Percentiles rank a stretch among this genome's conserved stretches.
Evolutionary conservation across 805 yeast genomes (phyloP).

Genomic region (Wickerhamiella kazuoi): DNA sequence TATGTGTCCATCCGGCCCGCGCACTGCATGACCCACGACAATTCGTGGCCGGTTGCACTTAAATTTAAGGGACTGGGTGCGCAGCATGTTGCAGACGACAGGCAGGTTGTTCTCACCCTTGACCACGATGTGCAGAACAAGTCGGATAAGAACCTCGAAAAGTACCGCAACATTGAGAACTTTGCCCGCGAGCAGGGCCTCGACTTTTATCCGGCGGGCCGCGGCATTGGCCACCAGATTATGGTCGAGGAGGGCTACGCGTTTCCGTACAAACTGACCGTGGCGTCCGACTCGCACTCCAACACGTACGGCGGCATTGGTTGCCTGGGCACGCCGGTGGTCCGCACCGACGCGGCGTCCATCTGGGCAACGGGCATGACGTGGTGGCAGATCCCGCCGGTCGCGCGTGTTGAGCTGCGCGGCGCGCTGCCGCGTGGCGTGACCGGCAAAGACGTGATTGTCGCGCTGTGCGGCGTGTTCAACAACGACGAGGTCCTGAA

Average conservation of each 20-base stretch:
- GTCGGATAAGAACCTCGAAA: conserved; percentile 69
- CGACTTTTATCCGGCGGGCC: conserved; percentile 95
- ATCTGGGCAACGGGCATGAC: conserved; percentile 99
- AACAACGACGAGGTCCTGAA: conserved; percentile 87
- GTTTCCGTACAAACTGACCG: conserved; percentile 80
- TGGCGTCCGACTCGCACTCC: conserved; percentile 95
- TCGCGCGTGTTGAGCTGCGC: conserved; percentile 74
- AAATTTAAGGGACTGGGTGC: conserved; percentile 95
- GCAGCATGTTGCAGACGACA: conserved; percentile 55
- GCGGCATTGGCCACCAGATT: conserved; percentile 98
- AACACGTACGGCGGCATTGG: conserved; percentile 97
- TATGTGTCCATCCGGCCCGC: conserved; percentile 90
- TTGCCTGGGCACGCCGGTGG: conserved; percentile 90
- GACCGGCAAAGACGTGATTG: conserved; percentile 93
- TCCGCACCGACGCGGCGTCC: conserved; percentile 96
- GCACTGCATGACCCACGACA: conserved; percentile 98
- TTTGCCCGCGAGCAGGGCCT: conserved; percentile 84
- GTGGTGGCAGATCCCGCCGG: conserved; percentile 99
- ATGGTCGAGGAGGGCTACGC: conserved; percentile 99
- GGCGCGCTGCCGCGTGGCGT: conserved; percentile 75
- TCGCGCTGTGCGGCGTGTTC: conserved; percentile 82
- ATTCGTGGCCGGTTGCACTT: conserved; percentile 97
- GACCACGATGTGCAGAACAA: conserved; percentile 98
- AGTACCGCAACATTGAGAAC: conserved; percentile 72
- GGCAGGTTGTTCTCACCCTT: conserved; percentile 87